Base-by-base conservation (phyloP, 2,329 filamentous ascomycete species). In the Aspergillus sp. region DNA sequence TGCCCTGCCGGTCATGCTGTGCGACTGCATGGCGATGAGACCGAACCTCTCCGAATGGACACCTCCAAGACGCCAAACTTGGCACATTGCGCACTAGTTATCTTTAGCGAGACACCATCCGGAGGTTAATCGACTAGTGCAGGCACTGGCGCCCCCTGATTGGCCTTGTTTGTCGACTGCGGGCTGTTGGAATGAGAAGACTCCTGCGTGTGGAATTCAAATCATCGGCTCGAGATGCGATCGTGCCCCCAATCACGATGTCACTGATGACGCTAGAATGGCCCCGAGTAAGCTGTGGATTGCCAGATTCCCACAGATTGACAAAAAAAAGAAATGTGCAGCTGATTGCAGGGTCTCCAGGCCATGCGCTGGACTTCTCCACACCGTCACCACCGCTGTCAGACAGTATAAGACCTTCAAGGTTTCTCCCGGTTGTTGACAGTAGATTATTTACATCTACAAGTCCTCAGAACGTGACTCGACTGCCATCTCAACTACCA, bases 371-470 rank as follows among this genome's bases (percentile, higher is more conserved):
- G 45, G 25, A 23, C 47, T 43, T 56, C 62, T 19, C 60, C 60
- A 57, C 46, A 41, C 50, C 40, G 19, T 39, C 52, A 52, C 25
- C 23, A 25, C 50, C 12, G 31, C 48, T 35, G 43, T 21, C 35
- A 51, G 50, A 49, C 46, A 53, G 52, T 64, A 62, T 64, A 64
- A 61, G 63, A 59, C 50, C 53, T 40, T 62, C 52, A 58, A 54
- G 50, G 51, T 59, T 58, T 59, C 61, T 61, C 62, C 15, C 35
- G 27, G 8, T 31, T 31, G 27, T 31, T 31, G 27, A 31, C 27
- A 31, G 27, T 8, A 31, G 27, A 31, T 31, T 31, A 31, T 31
- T 8, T 4, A 11, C 27, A 31, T 31, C 27, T 31, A 31, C 27
- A 31, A 25, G 23, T 6, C 41, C n/a, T 19, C 25, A 27, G 8